Evolutionary conservation across 108 stramenopile genomes (phyloP), one percentile per base, ranked within the genome.

Genomic region (Pseudonitzschia delicatissima): DNA sequence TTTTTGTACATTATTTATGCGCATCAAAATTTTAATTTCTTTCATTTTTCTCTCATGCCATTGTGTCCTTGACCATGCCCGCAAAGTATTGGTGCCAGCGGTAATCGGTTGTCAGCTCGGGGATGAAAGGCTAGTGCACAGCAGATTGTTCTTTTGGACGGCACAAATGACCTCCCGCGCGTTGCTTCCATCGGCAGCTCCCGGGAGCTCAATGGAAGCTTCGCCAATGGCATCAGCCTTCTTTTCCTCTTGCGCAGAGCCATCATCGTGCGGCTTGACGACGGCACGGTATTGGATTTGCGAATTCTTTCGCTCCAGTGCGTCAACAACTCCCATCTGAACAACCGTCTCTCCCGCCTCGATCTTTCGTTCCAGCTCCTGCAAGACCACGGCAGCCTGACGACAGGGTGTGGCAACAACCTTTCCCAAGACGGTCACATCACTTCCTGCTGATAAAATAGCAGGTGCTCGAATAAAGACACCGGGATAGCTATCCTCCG

Each of bases 391-490:
- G 20, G 90, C 85, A 27, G 94, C 94, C 40, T 93, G 83, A 9
- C 86, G 74, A 76, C 94, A 93, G 0, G 95, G 96, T 15, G 85
- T 83, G 13, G 97, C 95, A 36, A 83, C 78, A 17, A 98, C 95
- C 32, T 59, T 95, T 33, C 93, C 95, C 39, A 98, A 70, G 3
- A 96, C 84, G 25, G 88, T 67, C 5, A 95, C 92, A 36, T 73
- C 87, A 0, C 77, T 59, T 32, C 92, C 86, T 40, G 79, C 91
- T 32, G 85, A 72, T 40, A 95, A 79, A 53, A 99, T 93, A n/a
- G 97, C 97, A 13, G 98, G 98, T 5, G 98, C 98, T 3, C 98
- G 89, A 73, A 99, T 99, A 68, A 98, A 99, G 3, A 99, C 94
- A 12, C 93, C 98, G 4, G 94, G 90, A 72, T 87, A 97, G 32